These are phyloP conservation scores for Talaromyces sp. DNA, from an alignment of 2,329 filamentous ascomycete species.

Conservation along the genomic window DNA sequence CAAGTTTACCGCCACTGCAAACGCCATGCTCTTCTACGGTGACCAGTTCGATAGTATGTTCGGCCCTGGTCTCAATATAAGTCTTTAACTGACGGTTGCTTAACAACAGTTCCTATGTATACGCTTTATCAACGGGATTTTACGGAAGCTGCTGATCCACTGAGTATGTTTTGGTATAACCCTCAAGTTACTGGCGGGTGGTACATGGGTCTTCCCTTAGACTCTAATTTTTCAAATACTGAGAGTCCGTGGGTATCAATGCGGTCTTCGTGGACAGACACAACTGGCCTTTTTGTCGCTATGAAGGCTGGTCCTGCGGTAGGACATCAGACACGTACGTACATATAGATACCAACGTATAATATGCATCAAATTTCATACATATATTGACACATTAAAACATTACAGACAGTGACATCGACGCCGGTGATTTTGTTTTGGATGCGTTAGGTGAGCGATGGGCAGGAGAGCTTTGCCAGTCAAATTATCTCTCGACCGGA, in stretches of 20 bases:
- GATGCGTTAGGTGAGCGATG: constrained; percentile 2
- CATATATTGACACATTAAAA: neutral
- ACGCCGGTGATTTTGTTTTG: constrained; percentile 1
- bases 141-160: neutral
- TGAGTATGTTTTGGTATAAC: constrained; percentile 1
- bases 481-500: neutral
- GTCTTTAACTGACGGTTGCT: neutral
- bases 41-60: neutral
- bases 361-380: no score
- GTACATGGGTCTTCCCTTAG: neutral
- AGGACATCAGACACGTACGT: constrained; percentile 3
- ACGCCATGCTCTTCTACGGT: constrained; percentile 1
- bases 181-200: neutral
- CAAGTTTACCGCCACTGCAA: constrained; percentile 1
- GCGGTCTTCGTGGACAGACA: constrained; percentile 1
- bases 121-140: constrained; percentile 1
- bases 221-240: neutral
- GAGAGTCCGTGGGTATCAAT: neutral
- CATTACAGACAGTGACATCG: neutral
- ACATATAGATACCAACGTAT: neutral
- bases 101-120: neutral
- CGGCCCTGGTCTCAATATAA: neutral
- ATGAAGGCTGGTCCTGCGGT: neutral
- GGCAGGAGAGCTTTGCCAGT: constrained; percentile 1
- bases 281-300: neutral